These are phyloP conservation scores for Oenanthe sinensis DNA, from an alignment of 129 eudicot genomes.

Conservation along the genomic window DNA sequence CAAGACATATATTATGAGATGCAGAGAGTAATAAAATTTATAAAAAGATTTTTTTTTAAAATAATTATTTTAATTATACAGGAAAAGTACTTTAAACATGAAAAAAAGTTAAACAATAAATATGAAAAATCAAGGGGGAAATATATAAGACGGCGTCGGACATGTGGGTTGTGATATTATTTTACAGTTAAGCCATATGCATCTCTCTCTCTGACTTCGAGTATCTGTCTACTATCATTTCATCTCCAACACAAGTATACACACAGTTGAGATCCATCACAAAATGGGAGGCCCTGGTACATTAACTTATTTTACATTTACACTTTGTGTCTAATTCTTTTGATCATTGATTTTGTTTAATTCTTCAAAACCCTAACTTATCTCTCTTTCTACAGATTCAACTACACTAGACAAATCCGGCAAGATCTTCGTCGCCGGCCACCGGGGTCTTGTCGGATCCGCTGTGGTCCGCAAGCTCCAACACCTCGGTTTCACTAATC, in stretches of 20 bases:
- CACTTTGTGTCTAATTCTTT: background rate
- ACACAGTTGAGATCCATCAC: background rate
- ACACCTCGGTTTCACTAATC: slow-evolving; percentile 52
- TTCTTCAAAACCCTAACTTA: background rate
- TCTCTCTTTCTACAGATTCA: slow-evolving; percentile 13
- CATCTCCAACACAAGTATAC: background rate
- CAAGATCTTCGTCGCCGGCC: slow-evolving; percentile 90
- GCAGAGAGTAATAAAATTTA: too few species aligned
- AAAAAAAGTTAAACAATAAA: too few species aligned
- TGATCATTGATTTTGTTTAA: background rate
- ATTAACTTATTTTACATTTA: background rate
- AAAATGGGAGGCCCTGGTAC: slow-evolving; percentile 4
- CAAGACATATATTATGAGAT: too few species aligned
- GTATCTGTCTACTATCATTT: too few species aligned
- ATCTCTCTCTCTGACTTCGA: too few species aligned
- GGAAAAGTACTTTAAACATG: too few species aligned
- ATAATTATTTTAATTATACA: too few species aligned
- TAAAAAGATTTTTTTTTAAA: too few species aligned
- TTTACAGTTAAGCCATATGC: too few species aligned
- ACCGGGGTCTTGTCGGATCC: slow-evolving; percentile 91
- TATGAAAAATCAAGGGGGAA: too few species aligned
- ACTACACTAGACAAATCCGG: slow-evolving; percentile 59
- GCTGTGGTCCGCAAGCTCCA: slow-evolving; percentile 68
- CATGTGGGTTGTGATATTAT: too few species aligned
- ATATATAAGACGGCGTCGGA: too few species aligned